Evolutionary conservation across 352 stramenopile species (phyloP), one percentile per base, ranked within the genome.

Genomic region (Pythium oligandrum): DNA sequence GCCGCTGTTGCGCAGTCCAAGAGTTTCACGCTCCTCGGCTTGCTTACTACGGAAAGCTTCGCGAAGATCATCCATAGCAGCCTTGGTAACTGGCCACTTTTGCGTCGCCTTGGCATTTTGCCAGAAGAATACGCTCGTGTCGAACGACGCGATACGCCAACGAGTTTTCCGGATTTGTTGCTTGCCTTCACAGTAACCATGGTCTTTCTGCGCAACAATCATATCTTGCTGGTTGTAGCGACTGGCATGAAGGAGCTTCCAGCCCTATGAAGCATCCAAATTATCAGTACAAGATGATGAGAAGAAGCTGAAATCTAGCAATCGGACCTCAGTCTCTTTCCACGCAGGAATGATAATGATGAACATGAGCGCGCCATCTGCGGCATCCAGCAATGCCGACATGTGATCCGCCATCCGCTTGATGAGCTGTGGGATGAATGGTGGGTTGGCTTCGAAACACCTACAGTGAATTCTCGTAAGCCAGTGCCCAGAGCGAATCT

Each of bases 111-210:
- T 82, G 31, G 70, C 61, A 59, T 98, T 98, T 60, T 98, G 95
- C 71, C 95, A 95, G 63, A 98, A 98, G 64, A 98, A 97, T 4
- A 98, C 75, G 59, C 88, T 97, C 32, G 95, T 98, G 62, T 98
- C 90, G 63, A 98, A 98, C 7, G 92, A 98, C 46, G 90, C 85
- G 33, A 97, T 89, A 32, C 88, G 85, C 80, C 86, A 96, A 6
- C 83, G 73, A 30, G 78, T 95, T 59, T 86, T 87, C 32, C 89
- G 76, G 47, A 95, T 86, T 51, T 97, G 89, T 63, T 97, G 88
- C 53, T 93, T 95, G 50, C 90, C 90, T 57, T 97, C 90, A 49
- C 80, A 95, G 66, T 96, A 97, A 6, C 84, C 86, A 54, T 97
- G 90, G 30, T 94, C 74, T 37, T 90, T 88, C 61, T 96, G 86